Evolutionary conservation across 2,329 filamentous ascomycete genomes (phyloP).

Genomic region (Trichoderma pleuroti): DNA sequence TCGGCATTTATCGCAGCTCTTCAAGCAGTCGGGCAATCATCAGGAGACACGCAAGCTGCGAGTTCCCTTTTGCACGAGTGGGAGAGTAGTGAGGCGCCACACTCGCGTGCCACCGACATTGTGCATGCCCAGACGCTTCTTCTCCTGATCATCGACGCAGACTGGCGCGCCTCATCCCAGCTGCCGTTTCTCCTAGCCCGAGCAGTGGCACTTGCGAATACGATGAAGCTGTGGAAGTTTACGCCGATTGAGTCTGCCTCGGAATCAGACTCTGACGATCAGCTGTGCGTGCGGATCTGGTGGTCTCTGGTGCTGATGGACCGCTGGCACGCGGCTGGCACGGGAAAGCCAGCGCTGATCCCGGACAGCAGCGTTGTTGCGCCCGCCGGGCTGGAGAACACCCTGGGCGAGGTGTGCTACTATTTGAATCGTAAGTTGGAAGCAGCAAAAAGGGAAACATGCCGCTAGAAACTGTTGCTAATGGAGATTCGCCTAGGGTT

Average conservation of each 20-base stretch:
- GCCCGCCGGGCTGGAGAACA: constrained; percentile 53
- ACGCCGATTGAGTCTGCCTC: constrained; percentile 43
- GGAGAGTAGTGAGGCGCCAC: constrained; percentile 43
- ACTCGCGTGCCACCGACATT: constrained; percentile 42
- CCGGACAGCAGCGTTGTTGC: constrained; percentile 60
- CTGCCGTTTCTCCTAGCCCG: constrained; percentile 54
- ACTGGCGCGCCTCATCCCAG: constrained; percentile 49
- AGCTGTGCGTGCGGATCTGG: constrained; percentile 63
- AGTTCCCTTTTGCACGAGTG: constrained; percentile 49
- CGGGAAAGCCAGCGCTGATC: constrained; percentile 59
- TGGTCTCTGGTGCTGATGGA: constrained; percentile 70
- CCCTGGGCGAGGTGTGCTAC: constrained; percentile 62
- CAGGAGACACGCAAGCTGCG: constrained; percentile 43
- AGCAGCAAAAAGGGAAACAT: not conserved
- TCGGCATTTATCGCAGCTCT: constrained; percentile 64
- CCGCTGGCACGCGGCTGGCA: constrained; percentile 69
- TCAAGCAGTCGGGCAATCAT: constrained; percentile 47
- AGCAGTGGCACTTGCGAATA: constrained; percentile 63
- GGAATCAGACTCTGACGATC: constrained; percentile 59
- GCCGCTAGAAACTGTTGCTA: constrained; percentile 8
- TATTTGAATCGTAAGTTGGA: constrained; percentile 59
- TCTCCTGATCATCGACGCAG: constrained; percentile 63
- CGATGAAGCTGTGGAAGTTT: constrained; percentile 54
- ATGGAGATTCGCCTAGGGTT: constrained; percentile 40
- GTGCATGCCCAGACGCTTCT: constrained; percentile 65